Evolutionary conservation across 805 yeast species (phyloP).

Genomic region (Ogataea pini): DNA sequence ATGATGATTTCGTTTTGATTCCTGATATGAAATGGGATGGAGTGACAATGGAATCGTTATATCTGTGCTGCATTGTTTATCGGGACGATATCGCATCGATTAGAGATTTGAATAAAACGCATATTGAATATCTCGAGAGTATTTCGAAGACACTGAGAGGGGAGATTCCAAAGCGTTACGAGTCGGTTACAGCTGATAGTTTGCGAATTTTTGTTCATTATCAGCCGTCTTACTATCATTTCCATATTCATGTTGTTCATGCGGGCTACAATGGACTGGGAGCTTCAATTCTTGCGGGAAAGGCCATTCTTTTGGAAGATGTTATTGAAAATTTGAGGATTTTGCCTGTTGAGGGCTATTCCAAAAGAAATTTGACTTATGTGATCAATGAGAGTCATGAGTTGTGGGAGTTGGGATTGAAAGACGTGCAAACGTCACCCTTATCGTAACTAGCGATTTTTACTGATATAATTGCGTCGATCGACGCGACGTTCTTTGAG

Average conservation of each 20-base stretch:
- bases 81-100: constrained; percentile 69
- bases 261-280: constrained; percentile 68
- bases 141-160: constrained; percentile 47
- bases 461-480: too few species aligned
- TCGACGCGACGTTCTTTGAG: too few species aligned
- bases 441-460: too few species aligned
- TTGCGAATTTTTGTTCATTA: constrained; percentile 84
- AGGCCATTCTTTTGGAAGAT: constrained; percentile 79
- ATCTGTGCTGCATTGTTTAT: constrained; percentile 74
- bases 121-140: constrained; percentile 56
- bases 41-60: constrained; percentile 62
- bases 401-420: constrained; percentile 51
- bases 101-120: constrained; percentile 66
- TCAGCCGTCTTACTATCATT: constrained; percentile 95
- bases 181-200: constrained; percentile 49
- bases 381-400: constrained; percentile 75
- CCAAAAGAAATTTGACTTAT: constrained; percentile 59
- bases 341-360: constrained; percentile 58
- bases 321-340: constrained; percentile 68
- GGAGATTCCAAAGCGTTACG: constrained; percentile 49
- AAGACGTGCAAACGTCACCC: neutral
- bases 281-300: constrained; percentile 70
- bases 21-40: constrained; percentile 99
- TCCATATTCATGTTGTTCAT: constrained; percentile 89
- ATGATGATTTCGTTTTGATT: constrained; percentile 68